Base-by-base conservation (phyloP, 129 eudicot species). In the Helianthus tuberosus region DNA sequence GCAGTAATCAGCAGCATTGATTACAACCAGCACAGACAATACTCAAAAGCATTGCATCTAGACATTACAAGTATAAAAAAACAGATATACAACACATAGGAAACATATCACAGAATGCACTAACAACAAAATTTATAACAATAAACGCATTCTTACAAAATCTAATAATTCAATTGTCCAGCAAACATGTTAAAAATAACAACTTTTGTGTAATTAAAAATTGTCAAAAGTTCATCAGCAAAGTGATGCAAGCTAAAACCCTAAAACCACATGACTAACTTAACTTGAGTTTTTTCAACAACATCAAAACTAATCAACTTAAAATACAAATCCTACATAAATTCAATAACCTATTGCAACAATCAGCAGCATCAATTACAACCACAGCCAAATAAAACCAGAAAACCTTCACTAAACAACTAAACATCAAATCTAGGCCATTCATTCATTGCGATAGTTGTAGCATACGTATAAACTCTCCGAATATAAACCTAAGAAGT, bases 401-500 rank as follows among this genome's bases (percentile, higher is more conserved):
- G 1, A 1, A 54, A 54, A 5, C 10, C 1, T 5, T 17, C 3
- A 15, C 41, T 23, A 25, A 55, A 55, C 2, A 20, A 16, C 39
- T 23, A 25, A 55, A 55, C 4, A 23, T 6, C 62, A 23, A 8
- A 55, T 55, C 35, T 4, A 20, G 35, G 32, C 9, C 12, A 17
- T 8, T 32, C 4, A 32, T 32, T 32, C 36, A 32, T 32, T 5
- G 5, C 12, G 9, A 41, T 0, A 55, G 8, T n/a, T 52, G 35
- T 16, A 20, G 20, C 32, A 20, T 20, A 20, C 1, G 62, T 55
- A 20, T 8, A 48, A 48, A 25, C 5, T 8, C n/a, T 20, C 57
- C 41, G 47, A 13, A 72, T 17, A 72, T 57, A 11, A 59, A 72
- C 25, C 32, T 25, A 59, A 59, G 32, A 49, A 48, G 10, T 50